Percentiles rank a stretch among this genome's conserved stretches.
These are phyloP conservation scores for Favolaschia claudopus DNA, from an alignment of 768 basidiomycete genomes.

Conservation along the genomic window DNA sequence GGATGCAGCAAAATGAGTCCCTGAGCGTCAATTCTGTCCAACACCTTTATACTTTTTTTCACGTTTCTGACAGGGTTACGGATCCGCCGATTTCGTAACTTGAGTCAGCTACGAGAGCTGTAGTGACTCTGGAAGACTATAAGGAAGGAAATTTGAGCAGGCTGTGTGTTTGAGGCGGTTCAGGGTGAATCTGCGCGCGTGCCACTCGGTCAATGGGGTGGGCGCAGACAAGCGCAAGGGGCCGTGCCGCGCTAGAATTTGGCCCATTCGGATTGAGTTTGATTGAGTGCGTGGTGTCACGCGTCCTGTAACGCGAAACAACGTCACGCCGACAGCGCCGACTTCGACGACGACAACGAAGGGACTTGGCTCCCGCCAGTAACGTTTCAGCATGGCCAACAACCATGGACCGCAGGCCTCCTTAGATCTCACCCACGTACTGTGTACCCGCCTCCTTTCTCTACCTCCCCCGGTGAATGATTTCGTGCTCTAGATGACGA, in stretches of 20 bases:
- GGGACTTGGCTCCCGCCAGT: background rate
- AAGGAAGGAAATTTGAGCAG: too few relatives aligned
- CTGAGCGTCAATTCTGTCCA: constrained; percentile 2
- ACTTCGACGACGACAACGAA: too few relatives aligned
- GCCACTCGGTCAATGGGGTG: too few relatives aligned
- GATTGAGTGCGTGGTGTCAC: background rate
- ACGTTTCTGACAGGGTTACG: too few relatives aligned
- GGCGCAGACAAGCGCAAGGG: background rate
- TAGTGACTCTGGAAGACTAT: background rate
- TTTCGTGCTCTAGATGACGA: constrained; percentile 59
- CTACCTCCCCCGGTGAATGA: constrained; percentile 3
- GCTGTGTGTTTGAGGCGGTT: too few relatives aligned
- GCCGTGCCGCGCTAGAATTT: background rate
- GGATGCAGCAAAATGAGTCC: background rate
- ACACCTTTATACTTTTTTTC: background rate
- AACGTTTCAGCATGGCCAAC: constrained; percentile 7
- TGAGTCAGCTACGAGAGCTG: background rate
- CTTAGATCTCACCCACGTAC: constrained; percentile 71
- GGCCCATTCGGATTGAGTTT: background rate
- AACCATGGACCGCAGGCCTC: constrained; percentile 48
- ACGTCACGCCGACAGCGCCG: too few relatives aligned
- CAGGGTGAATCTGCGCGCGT: too few relatives aligned
- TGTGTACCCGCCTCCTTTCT: constrained; percentile 49
- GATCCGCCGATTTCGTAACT: constrained; percentile 1
- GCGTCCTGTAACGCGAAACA: background rate